Conservation (phyloP, 352 stramenopile genomes). For the Globisporangium cystogenes region DNA sequence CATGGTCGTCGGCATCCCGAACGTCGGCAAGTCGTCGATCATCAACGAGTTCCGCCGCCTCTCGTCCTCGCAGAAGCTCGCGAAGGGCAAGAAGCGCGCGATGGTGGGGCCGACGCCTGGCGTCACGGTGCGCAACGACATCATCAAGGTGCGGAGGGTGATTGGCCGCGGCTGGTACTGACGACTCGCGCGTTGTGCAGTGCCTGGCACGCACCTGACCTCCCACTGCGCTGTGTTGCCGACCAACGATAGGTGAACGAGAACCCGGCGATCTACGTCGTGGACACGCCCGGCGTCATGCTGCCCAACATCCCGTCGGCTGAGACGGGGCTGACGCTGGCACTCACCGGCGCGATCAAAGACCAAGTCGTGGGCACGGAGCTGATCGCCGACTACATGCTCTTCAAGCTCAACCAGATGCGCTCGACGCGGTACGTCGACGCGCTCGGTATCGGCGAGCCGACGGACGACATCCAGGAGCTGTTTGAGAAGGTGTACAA, state of each 20-base stretch:
- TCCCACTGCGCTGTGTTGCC: background rate
- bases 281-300: constrained; percentile 88
- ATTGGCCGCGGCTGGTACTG: background rate
- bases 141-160: constrained; percentile 77
- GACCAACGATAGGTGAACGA: constrained; percentile 56
- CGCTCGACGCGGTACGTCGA: constrained; percentile 79
- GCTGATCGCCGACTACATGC: constrained; percentile 87
- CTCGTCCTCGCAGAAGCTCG: constrained; percentile 66
- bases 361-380: constrained; percentile 83
- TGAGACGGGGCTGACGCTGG: constrained; percentile 79
- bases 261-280: constrained; percentile 82
- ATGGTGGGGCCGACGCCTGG: constrained; percentile 77
- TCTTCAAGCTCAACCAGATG: constrained; percentile 82
- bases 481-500: constrained; percentile 61
- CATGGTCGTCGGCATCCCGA: constrained; percentile 87
- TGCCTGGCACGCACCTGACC: background rate
- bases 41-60: constrained; percentile 85
- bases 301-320: constrained; percentile 75
- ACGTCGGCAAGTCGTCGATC: constrained; percentile 89
- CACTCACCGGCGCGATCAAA: constrained; percentile 84
- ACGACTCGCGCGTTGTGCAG: background rate
- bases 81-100: constrained; percentile 76
- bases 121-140: constrained; percentile 83
- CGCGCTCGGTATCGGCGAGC: constrained; percentile 45
- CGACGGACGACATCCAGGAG: constrained; percentile 71